Evolutionary conservation across 2,329 filamentous ascomycete genomes (phyloP).

Genomic region (Penicillium sp.): DNA sequence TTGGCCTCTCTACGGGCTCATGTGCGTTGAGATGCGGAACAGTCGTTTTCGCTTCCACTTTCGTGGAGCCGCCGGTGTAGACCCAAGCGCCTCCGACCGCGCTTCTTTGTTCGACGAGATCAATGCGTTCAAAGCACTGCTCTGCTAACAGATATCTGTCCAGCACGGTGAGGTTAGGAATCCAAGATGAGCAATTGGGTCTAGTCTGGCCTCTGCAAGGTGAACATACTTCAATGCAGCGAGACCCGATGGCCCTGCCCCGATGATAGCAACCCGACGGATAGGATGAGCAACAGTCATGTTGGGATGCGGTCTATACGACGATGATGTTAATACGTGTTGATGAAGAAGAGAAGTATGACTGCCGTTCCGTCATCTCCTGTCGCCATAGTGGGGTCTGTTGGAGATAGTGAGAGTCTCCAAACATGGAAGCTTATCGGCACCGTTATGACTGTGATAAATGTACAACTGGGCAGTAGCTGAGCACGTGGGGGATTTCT

Average conservation of each 20-base stretch:
- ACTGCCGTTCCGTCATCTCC: background rate
- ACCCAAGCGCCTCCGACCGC: conserved; percentile 82
- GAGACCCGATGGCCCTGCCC: conserved; percentile 74
- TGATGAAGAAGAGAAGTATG: too few relatives aligned
- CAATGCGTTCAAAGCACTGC: conserved; percentile 62
- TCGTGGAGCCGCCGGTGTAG: conserved; percentile 53
- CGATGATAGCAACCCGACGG: conserved; percentile 64
- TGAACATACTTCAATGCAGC: conserved; percentile 60
- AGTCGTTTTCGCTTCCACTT: conserved; percentile 37
- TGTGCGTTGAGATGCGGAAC: conserved; percentile 65
- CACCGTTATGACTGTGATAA: too few relatives aligned
- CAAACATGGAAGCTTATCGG: conserved; percentile 3
- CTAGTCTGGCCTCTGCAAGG: background rate
- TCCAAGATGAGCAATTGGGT: background rate
- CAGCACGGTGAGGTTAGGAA: conserved; percentile 14
- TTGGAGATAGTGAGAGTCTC: too few relatives aligned
- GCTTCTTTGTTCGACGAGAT: conserved; percentile 74
- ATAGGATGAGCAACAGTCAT: conserved; percentile 23
- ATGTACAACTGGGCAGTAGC: too few relatives aligned
- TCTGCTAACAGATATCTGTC: conserved; percentile 65
- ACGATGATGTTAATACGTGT: too few relatives aligned
- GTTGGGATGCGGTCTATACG: too few relatives aligned
- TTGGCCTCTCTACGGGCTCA: conserved; percentile 57
- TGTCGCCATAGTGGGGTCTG: conserved; percentile 18
- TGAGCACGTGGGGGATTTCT: too few relatives aligned